Evolutionary conservation across 2,329 filamentous ascomycete genomes (phyloP), one percentile per base, ranked within the genome.

Genomic region (Pseudocercospora crystallina): DNA sequence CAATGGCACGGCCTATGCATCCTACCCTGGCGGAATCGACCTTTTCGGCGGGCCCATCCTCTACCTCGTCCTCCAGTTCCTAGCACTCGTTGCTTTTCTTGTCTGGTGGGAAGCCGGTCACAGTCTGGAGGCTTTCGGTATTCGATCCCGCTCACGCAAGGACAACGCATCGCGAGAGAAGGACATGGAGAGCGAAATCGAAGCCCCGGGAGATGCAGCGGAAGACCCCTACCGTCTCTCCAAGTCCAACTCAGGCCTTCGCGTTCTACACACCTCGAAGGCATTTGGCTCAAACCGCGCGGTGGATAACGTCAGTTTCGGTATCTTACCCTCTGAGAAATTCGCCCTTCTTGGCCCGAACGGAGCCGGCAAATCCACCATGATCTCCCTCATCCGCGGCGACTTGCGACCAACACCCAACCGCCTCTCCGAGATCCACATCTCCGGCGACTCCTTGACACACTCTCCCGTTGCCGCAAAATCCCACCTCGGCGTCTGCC

Each of bases 321-420:
- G 86, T 12, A 85, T 95, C 41, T 79, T 81, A 29, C 82, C 81
- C 37, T 86, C 87, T 40, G 86, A 95, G 65, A 87, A 94, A 2
- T 95, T 94, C 71, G 90, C 90, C 0, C 78, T 96, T 0, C 79
- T 96, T 2, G 90, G 90, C 0, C 89, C 90, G 13, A 96, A 96
- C 64, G 90, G 90, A 13, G 90, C 90, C 1, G 90, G 90, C 49
- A 95, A 96, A 63, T 90, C 86, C 0, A 95, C 89, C 0, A 94
- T 87, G 1, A 94, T 96, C 61, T 89, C 85, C 1, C 76, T 95
- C 35, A 89, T 96, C 58, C 84, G 90, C 51, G 90, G 90, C 13
- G 90, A 95, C 63, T 77, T 92, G 20, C 83, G 83, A 49, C 89
- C 89, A 0, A 38, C 49, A 13, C 32, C 14, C 1, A 47, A 53